These are phyloP conservation scores for Fusarium mexicanum DNA, from an alignment of 2,329 filamentous ascomycete species.

Conservation along the genomic window DNA sequence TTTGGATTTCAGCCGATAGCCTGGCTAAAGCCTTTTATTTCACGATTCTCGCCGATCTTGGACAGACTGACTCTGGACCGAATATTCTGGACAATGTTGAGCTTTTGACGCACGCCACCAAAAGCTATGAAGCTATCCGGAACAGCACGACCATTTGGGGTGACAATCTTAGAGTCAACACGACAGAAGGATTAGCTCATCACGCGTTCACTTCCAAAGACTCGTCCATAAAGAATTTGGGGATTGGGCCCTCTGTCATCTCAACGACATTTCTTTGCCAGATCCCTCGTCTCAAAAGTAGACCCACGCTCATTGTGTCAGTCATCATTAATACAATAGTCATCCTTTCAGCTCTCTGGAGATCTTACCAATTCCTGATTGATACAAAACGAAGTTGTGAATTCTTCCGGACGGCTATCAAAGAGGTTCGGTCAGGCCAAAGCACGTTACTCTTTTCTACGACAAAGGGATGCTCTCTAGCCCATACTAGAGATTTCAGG, in stretches of 20 bases:
- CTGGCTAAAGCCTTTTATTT: not conserved
- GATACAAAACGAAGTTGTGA: not conserved
- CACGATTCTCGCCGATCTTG: not conserved
- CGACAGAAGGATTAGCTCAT: too few relatives aligned
- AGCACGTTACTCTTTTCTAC: not conserved
- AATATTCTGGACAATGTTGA: not conserved
- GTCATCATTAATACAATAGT: not conserved
- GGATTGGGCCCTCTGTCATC: not conserved
- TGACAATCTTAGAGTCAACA: too few relatives aligned
- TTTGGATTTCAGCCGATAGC: not conserved
- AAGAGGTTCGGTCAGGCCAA: too few relatives aligned
- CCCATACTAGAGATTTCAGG: too few relatives aligned
- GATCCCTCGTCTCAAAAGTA: not conserved
- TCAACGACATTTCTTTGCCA: not conserved
- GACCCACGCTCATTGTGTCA: not conserved
- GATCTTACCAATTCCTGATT: not conserved
- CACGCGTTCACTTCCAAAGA: not conserved
- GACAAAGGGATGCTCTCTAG: not conserved
- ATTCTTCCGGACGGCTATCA: too few relatives aligned
- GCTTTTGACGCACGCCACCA: not conserved
- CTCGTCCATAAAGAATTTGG: too few relatives aligned
- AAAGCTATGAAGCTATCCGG: not conserved
- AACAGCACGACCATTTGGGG: too few relatives aligned
- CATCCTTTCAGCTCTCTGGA: not conserved
- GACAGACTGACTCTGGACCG: rapidly evolving